Conservation (phyloP, 306 rosid genomes). For the Trifolium dubium region DNA sequence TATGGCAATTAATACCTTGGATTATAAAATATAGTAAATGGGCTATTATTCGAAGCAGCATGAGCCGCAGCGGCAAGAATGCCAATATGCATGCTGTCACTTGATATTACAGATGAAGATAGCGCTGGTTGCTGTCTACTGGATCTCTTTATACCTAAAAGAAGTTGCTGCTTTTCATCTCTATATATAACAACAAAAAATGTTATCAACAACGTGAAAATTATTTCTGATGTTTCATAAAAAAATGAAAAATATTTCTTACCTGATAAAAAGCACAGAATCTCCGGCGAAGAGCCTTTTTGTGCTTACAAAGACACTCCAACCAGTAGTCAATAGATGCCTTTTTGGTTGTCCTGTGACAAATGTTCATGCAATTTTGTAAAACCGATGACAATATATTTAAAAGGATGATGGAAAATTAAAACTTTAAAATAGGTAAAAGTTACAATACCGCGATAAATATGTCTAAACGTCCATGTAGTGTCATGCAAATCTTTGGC, state of each 20-base stretch:
- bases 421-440: conserved; percentile 22
- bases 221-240: conserved; percentile 26
- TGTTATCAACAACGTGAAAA: conserved; percentile 23
- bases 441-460: conserved; percentile 80
- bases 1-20: conserved; percentile 67
- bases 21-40: conserved; percentile 91
- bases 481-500: conserved; percentile 94
- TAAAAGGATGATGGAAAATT: conserved; percentile 1
- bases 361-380: conserved; percentile 36
- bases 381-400: conserved; percentile 18
- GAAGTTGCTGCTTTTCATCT: conserved; percentile 94
- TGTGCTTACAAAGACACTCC: conserved; percentile 98
- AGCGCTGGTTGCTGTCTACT: conserved; percentile 94
- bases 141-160: conserved; percentile 85
- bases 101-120: conserved; percentile 92
- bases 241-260: conserved; percentile 19
- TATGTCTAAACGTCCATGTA: conserved; percentile 94
- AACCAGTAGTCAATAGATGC: conserved; percentile 94
- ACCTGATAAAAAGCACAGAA: conserved; percentile 97
- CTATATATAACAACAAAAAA: conserved; percentile 45
- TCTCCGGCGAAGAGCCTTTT: conserved; percentile 96
- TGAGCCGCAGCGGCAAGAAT: conserved; percentile 99
- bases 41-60: conserved; percentile 96
- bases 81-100: conserved; percentile 99
- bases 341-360: conserved; percentile 94